Conservation (phyloP, 2,329 filamentous ascomycete species). For the Teratosphaeria nubilosa region DNA sequence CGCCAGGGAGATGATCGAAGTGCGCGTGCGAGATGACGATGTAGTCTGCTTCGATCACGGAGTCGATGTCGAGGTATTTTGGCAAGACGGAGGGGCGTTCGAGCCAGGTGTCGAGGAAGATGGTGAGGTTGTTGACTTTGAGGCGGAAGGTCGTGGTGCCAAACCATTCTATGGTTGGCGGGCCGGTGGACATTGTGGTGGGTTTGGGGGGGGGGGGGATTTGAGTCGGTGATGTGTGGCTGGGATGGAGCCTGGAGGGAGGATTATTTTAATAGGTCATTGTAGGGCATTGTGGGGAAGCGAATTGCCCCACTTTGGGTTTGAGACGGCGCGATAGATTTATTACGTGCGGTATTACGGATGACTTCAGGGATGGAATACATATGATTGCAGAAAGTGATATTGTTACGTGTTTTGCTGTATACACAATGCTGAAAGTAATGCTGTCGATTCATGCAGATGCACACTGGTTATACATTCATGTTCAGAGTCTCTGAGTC, state of each 20-base stretch:
- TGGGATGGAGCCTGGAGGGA: not conserved
- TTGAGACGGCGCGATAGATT: not conserved
- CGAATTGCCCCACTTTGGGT: not conserved
- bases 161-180: not conserved
- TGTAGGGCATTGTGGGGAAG: not conserved
- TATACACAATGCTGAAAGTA: not conserved
- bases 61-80: not conserved
- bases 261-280: no score
- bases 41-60: not conserved
- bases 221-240: not conserved
- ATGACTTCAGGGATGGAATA: no score
- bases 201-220: not conserved
- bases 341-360: no score
- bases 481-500: not conserved
- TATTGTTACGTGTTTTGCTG: not conserved
- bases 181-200: not conserved
- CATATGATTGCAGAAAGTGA: not conserved
- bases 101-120: conserved; percentile 1
- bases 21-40: not conserved
- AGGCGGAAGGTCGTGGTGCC: not conserved
- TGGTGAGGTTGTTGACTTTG: not conserved
- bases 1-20: not conserved
- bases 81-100: not conserved
- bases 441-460: not conserved
- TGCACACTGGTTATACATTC: not conserved